phyloP scores from a whole-genome alignment of 2,329 filamentous ascomycete genomes.

The Microcyclosporella mali region DNA sequence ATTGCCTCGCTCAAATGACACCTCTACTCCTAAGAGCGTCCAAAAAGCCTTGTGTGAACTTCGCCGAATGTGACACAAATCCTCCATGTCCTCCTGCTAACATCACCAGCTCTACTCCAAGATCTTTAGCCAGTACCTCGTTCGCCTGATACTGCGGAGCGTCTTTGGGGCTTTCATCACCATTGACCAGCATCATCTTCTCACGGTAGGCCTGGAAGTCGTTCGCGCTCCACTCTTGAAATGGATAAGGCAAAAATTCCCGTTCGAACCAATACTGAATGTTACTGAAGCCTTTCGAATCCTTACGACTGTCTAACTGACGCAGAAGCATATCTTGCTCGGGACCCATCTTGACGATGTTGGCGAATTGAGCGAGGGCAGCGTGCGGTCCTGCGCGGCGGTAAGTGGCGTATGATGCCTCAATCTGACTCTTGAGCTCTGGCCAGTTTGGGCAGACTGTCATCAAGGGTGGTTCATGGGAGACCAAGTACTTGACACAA shows the following conservation, averaged over 20 bases:
- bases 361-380: constrained; percentile 10
- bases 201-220: not conserved
- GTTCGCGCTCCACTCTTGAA: not conserved
- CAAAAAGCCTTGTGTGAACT: constrained; percentile 1
- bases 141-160: constrained; percentile 8
- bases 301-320: not conserved
- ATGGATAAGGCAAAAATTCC: constrained; percentile 10
- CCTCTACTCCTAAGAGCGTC: constrained; percentile 4
- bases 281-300: constrained; percentile 2
- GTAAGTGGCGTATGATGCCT: constrained; percentile 10
- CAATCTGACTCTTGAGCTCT: constrained; percentile 1
- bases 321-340: not conserved
- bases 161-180: not conserved
- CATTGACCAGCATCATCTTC: constrained; percentile 7
- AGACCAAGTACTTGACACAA: constrained; percentile 5
- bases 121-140: constrained; percentile 2
- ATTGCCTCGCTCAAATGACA: constrained; percentile 2
- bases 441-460: constrained; percentile 11
- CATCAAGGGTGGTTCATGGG: constrained; percentile 14
- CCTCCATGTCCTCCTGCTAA: constrained; percentile 6
- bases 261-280: constrained; percentile 14
- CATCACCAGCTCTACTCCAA: constrained; percentile 1
- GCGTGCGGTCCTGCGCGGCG: constrained; percentile 8
- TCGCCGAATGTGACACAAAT: constrained; percentile 4
- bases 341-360: constrained; percentile 8